Evolutionary conservation across 1,139 yeast genomes (phyloP), one percentile per base, ranked within the genome.

Genomic region (Hansenula sp.): DNA sequence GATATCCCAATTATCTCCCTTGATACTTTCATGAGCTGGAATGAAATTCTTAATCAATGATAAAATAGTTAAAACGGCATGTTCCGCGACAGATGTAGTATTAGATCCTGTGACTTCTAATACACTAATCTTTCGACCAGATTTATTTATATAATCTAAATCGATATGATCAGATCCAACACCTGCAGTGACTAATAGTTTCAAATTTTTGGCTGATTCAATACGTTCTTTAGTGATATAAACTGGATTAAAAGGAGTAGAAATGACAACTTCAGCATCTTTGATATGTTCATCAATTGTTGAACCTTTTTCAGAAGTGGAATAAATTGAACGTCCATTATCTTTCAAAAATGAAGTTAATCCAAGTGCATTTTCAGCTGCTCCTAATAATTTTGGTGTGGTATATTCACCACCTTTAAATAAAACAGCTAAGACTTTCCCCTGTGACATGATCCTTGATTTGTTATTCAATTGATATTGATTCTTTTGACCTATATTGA

Each of bases 141-240:
- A 62, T 58, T 78, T 77, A 62, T 84, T 83, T 53, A 90, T 89
- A 53, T 87, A 87, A 53, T 74, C 74, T 58, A 86, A 73, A 58
- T 85, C 94, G 51, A 85, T 72, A 64, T 86, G 94, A 62, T 86
- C 95, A 12, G 89, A 81, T 8, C 95, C 95, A 49, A 86, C 91
- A 54, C 94, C 95, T 9, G 94, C 94, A 42, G 93, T 86, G 56
- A 85, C 71, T 51, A 84, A 74, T 47, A 83, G 62, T 69, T 84
- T 85, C 66, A 86, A 75, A 50, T 85, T 84, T 60, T 82, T 81
- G 41, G 94, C 93, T 60, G 78, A 77, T 42, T 67, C 80, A 52
- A 86, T 73, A 57, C 94, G 73, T 56, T 79, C 83, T 47, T 71
- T 70, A 43, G 84, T 79, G 60, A 86, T 71, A 65, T 86, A 86